Evolutionary conservation across 2,329 filamentous ascomycete genomes (phyloP), one percentile per base, ranked within the genome.

Genomic region (Alternaria hordeiaustralica): DNA sequence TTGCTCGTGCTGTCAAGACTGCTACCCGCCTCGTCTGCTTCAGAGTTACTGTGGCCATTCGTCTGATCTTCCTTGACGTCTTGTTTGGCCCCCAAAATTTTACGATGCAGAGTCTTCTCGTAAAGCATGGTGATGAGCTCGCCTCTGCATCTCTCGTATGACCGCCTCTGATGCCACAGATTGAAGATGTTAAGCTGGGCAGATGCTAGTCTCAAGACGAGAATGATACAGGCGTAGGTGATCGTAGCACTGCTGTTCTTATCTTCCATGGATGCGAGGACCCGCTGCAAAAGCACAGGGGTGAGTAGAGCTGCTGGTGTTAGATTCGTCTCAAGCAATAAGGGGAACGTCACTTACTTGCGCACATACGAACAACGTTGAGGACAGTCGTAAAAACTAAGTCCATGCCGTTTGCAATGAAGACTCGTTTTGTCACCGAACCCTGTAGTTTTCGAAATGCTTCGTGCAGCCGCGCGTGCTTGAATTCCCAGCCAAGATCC

Each of bases 111-210:
- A 0, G 90, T 91, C 78, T 95, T 95, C 72, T 93, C 91, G 72
- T 93, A 93, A 12, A 94, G 85, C 87, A 93, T 93, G 15, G 92
- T 94, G 62, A 95, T 91, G 86, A 95, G 88, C 79, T 97, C 93
- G 5, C 94, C 94, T 51, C 94, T 85, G 6, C 91, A 93, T 61
- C 94, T 84, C 78, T 97, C 94, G 71, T 97, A 97, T 26, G 88
- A 88, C 63, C 94, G 89, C 67, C 94, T 87, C n/a, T 89, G 89
- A 74, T 91, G 96, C 94, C 94, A 97, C 0, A 93, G 82, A 23
- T 83, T 88, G 71, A 94, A 88, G 0, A 94, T 88, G 6, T 85
- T 85, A 0, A 87, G 87, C 70, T 95, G 92, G 1, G 87, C 84
- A 9, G 86, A 85, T 7, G 90, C 72, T 2, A 93, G 79, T 33